phyloP scores from a whole-genome alignment of 2,329 filamentous ascomycete species.

The Aspergillus viridinutans region DNA sequence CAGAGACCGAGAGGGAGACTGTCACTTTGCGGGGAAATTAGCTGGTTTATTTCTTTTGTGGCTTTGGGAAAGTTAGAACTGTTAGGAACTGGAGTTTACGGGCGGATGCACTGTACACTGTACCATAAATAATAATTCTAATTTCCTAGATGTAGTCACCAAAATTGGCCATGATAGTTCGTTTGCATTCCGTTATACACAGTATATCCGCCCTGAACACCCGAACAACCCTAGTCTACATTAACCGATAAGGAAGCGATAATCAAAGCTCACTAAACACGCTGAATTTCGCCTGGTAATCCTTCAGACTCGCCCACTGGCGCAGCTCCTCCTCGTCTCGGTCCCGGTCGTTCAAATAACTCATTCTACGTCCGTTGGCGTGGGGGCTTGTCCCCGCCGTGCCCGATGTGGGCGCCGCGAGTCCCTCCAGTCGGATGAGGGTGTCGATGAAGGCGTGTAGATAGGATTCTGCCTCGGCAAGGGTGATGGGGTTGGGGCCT shows the following conservation, averaged over 20 bases:
- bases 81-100: not conserved
- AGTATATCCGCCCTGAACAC: not conserved
- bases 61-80: not conserved
- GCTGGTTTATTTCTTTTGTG: not conserved
- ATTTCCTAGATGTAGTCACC: not conserved
- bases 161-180: not conserved
- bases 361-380: conserved; percentile 29
- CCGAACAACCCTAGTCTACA: not conserved
- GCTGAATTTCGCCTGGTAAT: conserved; percentile 71
- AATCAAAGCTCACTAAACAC: conserved; percentile 26
- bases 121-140: not conserved
- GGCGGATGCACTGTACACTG: not conserved
- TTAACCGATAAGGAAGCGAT: not conserved
- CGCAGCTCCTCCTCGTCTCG: conserved; percentile 73
- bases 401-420: conserved; percentile 31
- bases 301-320: conserved; percentile 73
- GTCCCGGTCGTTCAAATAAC: conserved; percentile 43
- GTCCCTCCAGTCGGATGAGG: conserved; percentile 67
- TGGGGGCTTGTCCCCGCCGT: conserved; percentile 26
- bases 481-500: conserved; percentile 27
- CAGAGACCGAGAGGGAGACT: conserved; percentile 1
- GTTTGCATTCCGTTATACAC: not conserved
- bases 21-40: not conserved
- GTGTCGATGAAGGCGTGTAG: conserved; percentile 70
- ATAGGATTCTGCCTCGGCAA: conserved; percentile 63